Base-by-base conservation (phyloP, 441 rosid genomes). In the Gossypium schwendimanii region DNA sequence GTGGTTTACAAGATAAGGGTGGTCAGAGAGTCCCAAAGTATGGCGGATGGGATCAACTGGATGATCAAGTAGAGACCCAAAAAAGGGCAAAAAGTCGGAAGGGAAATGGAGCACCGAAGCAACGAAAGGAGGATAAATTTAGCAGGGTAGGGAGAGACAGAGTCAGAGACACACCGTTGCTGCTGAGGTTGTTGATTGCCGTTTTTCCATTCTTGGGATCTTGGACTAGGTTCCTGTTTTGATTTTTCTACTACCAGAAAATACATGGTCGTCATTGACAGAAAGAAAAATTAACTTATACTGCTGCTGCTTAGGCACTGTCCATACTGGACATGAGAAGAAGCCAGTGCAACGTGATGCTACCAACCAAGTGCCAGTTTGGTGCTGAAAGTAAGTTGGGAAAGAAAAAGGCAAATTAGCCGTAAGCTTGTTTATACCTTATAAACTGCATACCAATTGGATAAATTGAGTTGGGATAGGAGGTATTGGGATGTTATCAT, bases 31-130 rank as follows among this genome's bases (percentile, higher is more conserved):
- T 41, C 20, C 33, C 77, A 0, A 73, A 39, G 5, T 92, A 79
- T 79, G 93, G 98, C 61, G 98, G 97, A 59, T 92, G 97, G 97
- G 97, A 94, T 68, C 95, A 92, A 78, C 83, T 90, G 12, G 97
- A 83, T 54, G 79, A 70, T 61, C 75, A 50, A 80, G 73, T 20
- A 36, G 72, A 76, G 73, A 63, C 70, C 39, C 63, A 71, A 3
- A 63, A 18, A 12, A 79, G 10, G 61, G 54, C 69, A 3, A 61
- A 79, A 2, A 57, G 68, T 36, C 58, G 61, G 54, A 73, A 26
- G 49, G 75, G 52, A 73, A 73, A 63, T 75, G 81, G 70, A 70
- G 45, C 12, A 6, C 67, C 71, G 4, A 83, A 76, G 73, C 81
- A 69, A 45, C 76, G 72, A 60, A 75, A 64, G 21, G 75, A 72